A percentile compares a stretch with the other conserved stretches of the same genome.
Conservation (phyloP, 2,329 filamentous ascomycete species). For the Tricladium varicosporioides region DNA sequence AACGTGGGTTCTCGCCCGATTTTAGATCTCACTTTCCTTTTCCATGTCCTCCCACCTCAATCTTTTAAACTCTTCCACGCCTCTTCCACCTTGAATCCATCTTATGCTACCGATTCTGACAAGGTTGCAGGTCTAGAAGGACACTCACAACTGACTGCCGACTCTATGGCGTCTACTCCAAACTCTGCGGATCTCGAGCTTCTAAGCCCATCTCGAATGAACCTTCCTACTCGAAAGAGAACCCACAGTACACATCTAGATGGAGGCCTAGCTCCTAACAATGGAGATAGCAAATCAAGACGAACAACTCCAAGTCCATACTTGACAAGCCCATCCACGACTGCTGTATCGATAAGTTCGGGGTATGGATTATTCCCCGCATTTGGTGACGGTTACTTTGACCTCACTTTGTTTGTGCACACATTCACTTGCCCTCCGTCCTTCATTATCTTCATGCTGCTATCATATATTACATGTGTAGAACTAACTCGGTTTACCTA, state of each 20-base stretch:
- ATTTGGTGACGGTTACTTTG: constrained; percentile 22
- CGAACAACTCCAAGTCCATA: constrained; percentile 32
- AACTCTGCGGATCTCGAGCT: constrained; percentile 18
- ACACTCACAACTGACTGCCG: not conserved
- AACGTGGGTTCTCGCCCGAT: constrained; percentile 1
- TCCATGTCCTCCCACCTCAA: no score
- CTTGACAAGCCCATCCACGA: constrained; percentile 21
- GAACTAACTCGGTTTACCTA: constrained; percentile 13
- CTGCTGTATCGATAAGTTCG: constrained; percentile 24
- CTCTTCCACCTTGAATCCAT: not conserved
- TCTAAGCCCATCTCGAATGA: constrained; percentile 17
- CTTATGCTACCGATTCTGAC: constrained; percentile 7
- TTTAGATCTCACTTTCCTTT: not conserved
- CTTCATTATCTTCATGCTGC: not conserved
- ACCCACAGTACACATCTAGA: constrained; percentile 28
- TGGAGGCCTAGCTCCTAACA: constrained; percentile 14
- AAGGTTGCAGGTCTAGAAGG: constrained; percentile 11
- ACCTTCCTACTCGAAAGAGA: constrained; percentile 31
- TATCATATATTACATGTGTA: not conserved
- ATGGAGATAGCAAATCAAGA: constrained; percentile 28
- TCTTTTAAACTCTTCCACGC: no score
- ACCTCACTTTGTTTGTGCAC: constrained; percentile 26
- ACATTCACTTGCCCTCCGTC: constrained; percentile 11
- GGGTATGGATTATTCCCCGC: constrained; percentile 27
- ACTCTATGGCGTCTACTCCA: constrained; percentile 26